Evolutionary conservation across 306 rosid species (phyloP).

Genomic region (Bauhinia variegata): DNA sequence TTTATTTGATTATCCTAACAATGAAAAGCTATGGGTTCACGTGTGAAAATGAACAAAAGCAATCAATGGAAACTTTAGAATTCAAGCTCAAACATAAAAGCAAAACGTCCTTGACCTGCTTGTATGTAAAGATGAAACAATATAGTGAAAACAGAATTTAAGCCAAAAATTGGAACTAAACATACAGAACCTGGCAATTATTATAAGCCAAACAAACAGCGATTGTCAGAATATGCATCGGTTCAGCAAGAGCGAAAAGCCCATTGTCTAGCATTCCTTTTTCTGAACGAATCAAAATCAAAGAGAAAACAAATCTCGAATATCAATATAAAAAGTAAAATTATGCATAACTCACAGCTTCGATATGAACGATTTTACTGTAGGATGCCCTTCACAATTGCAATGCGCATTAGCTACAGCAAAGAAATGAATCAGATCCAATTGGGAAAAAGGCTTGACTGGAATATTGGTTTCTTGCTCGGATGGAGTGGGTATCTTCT

Average conservation of each 20-base stretch:
- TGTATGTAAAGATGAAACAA: neutral
- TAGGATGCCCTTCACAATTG: neutral
- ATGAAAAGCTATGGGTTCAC: neutral
- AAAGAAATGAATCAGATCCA: neutral
- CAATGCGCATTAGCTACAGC: neutral
- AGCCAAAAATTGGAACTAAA: neutral
- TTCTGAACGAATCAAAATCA: neutral
- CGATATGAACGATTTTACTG: neutral
- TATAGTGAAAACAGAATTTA: neutral
- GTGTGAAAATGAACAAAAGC: neutral
- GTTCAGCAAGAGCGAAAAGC: neutral
- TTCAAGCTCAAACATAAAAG: neutral
- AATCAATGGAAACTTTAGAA: neutral
- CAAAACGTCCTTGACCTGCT: neutral
- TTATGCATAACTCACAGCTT: conserved; percentile 23
- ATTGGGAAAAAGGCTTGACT: neutral
- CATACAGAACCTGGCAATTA: neutral
- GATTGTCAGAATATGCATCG: neutral
- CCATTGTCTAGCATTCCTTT: neutral
- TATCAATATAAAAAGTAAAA: neutral
- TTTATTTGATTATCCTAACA: neutral
- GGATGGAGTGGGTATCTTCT: neutral
- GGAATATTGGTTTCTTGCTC: neutral
- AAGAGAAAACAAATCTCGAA: conserved; percentile 25
- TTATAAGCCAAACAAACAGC: neutral